A percentile compares a stretch with the other conserved stretches of the same genome.
phyloP scores from a whole-genome alignment of 768 basidiomycete genomes.

The Tulasnella sp. region DNA sequence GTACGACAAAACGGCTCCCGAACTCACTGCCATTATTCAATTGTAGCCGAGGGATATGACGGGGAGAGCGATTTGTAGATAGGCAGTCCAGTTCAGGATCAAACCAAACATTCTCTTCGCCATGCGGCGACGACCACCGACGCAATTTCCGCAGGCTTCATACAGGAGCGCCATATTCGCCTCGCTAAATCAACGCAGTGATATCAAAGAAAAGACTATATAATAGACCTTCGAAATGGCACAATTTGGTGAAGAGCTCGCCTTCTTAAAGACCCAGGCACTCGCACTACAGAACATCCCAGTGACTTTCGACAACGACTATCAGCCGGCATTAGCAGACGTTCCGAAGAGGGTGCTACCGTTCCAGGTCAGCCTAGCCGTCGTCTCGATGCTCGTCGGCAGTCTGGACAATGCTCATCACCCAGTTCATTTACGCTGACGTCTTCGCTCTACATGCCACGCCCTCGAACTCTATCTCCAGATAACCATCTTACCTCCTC shows the following conservation, averaged over 20 bases:
- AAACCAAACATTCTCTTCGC: too few species aligned
- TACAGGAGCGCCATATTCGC: too few species aligned
- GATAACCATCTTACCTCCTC: constrained; percentile 52
- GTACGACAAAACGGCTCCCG: not conserved
- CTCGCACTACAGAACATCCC: constrained; percentile 57
- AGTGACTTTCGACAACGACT: constrained; percentile 59
- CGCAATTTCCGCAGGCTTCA: too few species aligned
- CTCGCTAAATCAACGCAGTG: too few species aligned
- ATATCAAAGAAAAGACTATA: too few species aligned
- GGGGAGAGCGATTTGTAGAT: not conserved
- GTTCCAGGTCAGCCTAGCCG: constrained; percentile 38
- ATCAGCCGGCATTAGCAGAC: constrained; percentile 57
- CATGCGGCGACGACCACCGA: too few species aligned
- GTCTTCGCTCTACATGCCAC: not conserved
- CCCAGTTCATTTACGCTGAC: not conserved
- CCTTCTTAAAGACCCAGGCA: constrained; percentile 56
- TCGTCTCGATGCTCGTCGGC: not conserved
- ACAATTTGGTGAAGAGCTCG: constrained; percentile 30
- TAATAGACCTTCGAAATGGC: too few species aligned
- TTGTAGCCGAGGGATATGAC: not conserved
- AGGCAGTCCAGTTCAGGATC: too few species aligned
- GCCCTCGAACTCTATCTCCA: constrained; percentile 23
- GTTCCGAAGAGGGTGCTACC: constrained; percentile 60
- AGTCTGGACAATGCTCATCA: too few species aligned
- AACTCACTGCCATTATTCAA: constrained; percentile 1